Evolutionary conservation across 75 land plant species (phyloP), one percentile per base, ranked within the genome.

Genomic region (Pinus tabuliformis): DNA sequence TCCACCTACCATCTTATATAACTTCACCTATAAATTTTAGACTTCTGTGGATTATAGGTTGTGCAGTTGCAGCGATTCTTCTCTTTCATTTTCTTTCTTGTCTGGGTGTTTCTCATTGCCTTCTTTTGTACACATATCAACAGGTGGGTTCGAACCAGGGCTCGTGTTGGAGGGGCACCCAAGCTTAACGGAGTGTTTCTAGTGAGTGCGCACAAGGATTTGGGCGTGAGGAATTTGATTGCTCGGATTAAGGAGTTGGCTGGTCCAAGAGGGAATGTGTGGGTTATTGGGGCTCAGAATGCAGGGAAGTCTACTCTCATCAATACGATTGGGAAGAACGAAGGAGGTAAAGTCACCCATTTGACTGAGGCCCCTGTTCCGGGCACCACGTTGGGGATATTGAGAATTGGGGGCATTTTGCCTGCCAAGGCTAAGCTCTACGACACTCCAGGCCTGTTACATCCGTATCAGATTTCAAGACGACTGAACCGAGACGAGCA

Each of bases 201-300:
- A 54, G 95, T 96, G 72, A 94, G 97, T 58, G 85, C 98, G 0
- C 73, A 86, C 66, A 88, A 75, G 74, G 85, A 85, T 28, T 96
- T 97, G 99, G 99, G 99, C 0, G 56, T 96, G 72, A 81, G 84
- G 80, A 80, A 85, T 72, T 76, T 96, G 76, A 72, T 86, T 0
- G 89, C 90, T 73, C 88, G 86, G 36, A 81, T 96, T 3, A 84
- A 72, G 49, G 70, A 80, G 28, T 75, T 94, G 57, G 95, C 85
- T 0, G 99, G 99, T 21, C 75, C 82, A 0, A 73, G 97, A 49
- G 99, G 99, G 15, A 86, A 87, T 72, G 97, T 91, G 70, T 96
- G 99, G 97, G 95, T 92, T 1, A 72, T 96, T 3, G 99, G 99
- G 28, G 91, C 99, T 4, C 97, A 94, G 77, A 96, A 96, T 85